Percentiles rank a stretch among this genome's conserved stretches.
phyloP scores from a whole-genome alignment of 2,329 filamentous ascomycete species.

The Pleomassaria siparia region DNA sequence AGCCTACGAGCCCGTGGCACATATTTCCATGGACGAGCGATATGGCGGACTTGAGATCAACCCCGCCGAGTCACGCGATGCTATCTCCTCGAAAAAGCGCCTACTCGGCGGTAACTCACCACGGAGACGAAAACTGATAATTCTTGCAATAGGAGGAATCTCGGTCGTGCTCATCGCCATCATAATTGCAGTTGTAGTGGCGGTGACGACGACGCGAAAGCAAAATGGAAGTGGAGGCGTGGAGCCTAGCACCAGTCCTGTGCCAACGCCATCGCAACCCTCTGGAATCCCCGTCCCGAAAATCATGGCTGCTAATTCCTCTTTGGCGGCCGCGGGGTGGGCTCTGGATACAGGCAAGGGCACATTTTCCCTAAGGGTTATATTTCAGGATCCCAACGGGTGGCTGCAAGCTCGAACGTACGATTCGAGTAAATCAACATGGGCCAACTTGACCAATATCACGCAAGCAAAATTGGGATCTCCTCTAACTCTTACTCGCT shows the following conservation, averaged over 20 bases:
- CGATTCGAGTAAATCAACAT: background rate
- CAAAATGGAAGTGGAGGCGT: background rate
- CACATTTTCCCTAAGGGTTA: background rate
- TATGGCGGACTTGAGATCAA: background rate
- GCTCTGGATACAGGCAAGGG: too few species aligned
- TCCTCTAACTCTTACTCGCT: background rate
- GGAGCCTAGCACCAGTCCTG: background rate
- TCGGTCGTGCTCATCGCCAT: background rate
- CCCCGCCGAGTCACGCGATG: background rate
- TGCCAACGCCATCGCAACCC: background rate
- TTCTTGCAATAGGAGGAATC: background rate
- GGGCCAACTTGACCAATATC: background rate
- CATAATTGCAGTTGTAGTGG: background rate
- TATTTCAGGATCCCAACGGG: constrained; percentile 5
- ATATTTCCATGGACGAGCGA: background rate
- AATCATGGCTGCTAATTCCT: background rate
- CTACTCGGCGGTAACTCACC: background rate
- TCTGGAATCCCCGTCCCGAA: background rate
- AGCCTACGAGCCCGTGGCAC: too few species aligned
- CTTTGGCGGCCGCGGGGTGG: constrained; percentile 6
- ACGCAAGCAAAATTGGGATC: background rate
- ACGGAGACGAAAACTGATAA: background rate
- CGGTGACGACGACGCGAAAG: background rate
- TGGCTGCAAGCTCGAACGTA: constrained; percentile 1
- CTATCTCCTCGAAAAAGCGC: background rate